Evolutionary conservation across 257 asterid species (phyloP).

Genomic region (Solanum infundibuliforme): DNA sequence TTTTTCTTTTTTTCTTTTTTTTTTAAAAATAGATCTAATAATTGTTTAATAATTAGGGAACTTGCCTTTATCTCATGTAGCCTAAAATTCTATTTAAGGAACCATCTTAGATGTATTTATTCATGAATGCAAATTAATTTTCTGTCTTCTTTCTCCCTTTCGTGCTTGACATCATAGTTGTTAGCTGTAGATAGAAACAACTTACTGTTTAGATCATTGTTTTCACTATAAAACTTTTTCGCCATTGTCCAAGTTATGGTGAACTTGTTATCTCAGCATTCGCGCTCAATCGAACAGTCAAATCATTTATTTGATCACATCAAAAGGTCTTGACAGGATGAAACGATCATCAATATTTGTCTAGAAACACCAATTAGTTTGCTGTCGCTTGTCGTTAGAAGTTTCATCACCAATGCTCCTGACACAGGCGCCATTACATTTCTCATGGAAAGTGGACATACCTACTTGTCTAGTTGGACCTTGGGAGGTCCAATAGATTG

Average conservation of each 20-base stretch:
- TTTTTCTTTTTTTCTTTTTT: fast-evolving
- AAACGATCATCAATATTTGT: not conserved
- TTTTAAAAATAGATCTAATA: not conserved
- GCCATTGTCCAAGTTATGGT: not conserved
- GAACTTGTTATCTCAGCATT: not conserved
- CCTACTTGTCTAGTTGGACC: not conserved
- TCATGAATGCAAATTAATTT: not conserved
- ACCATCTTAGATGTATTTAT: not conserved
- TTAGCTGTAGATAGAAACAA: not conserved
- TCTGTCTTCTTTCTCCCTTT: not conserved
- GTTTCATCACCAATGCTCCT: not conserved
- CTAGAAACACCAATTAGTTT: not conserved
- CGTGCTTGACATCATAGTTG: not conserved
- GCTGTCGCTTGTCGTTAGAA: not conserved
- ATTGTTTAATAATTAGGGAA: not conserved
- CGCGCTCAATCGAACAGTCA: not conserved
- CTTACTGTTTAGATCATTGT: not conserved
- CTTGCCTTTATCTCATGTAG: not conserved
- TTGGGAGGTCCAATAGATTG: not conserved
- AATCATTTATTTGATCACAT: not conserved
- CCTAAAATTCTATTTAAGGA: not conserved
- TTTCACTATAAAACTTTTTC: not conserved
- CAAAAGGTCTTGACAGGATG: not conserved
- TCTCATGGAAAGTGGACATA: not conserved
- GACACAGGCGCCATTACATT: not conserved